Base-by-base conservation (phyloP, 176 grass and related monocot species). In the Puya raimondii region DNA sequence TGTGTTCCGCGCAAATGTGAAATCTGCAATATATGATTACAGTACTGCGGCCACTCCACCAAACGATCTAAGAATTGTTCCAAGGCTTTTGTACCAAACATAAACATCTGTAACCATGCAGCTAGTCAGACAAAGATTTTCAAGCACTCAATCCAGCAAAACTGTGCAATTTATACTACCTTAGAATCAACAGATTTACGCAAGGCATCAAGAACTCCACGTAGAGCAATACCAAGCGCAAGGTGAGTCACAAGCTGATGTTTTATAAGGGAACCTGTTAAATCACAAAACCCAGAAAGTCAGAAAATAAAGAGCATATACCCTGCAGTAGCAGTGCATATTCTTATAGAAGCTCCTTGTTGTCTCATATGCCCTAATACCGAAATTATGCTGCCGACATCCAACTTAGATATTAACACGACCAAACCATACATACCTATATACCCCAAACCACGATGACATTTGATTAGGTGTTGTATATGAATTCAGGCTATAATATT, bases 21-120 rank as follows among this genome's bases (percentile, higher is more conserved):
- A 78, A 96, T 96, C 85, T 96, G 93, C 65, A 96, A 75, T 89
- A 96, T 89, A 70, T 92, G 93, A 71, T 96, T 96, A 77, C 93
- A 96, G 72, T 96, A 96, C 51, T 89, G 89, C 51, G 93, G 93
- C 88, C 84, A 92, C 71, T 92, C 88, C 69, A 92, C 85, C 68
- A 96, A 49, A 64, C 93, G 88, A 80, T 92, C 93, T 84, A 85
- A 89, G 72, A 96, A 96, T 57, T 96, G 86, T 70, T 92, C 92
- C 69, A 96, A 78, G 1, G 93, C 93, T 76, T 85, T 87, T 5
- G 81, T 92, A 18, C 93, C 93, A 27, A 96, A 96, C 76, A 92
- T 92, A 80, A 92, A 96, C 93, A 96, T 96, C 93, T 96, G 88
- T 54, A 85, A 72, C 53, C 17, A 73, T 86, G 21, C 12, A 79